Evolutionary conservation across 345 rosid genomes (phyloP), one percentile per base, ranked within the genome.

Genomic region (Melastoma malabathricum): DNA sequence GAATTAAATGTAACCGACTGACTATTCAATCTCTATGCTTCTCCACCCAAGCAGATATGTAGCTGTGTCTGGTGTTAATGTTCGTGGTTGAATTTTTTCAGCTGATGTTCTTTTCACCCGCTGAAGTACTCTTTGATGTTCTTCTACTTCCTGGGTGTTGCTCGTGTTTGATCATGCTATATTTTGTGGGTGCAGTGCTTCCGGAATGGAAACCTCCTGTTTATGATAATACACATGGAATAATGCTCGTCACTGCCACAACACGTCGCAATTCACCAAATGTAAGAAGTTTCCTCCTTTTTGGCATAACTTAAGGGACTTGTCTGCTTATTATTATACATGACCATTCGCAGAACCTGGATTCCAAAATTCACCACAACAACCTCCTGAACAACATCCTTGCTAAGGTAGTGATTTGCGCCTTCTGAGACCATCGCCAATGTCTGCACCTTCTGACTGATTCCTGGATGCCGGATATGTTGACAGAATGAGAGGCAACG

Each of bases 181-280:
- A 6, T 47, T 29, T 54, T 9, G 17, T 53, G 56, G 57, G 55
- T 70, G 69, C 78, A 89, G 95, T 89, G 54, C 94, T 89, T 59
- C 70, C 95, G 1, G 97, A 89, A 57, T 85, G 95, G 97, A 89
- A 89, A 69, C 94, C 94, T 48, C 90, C 95, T n/a, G 90, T 89
- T 5, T 89, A 89, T 71, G 95, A 89, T 60, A 89, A 89, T 39
- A 70, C 66, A 25, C 74, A 75, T 27, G 97, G 97, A 41, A 76
- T 89, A 52, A 72, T 66, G 46, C 70, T 89, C 49, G 95, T 83
- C 58, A 76, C 95, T 47, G 95, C 97, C 68, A 79, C 94, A n/a
- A 89, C 97, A 39, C 78, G 97, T 51, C 90, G 94, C 47, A 89
- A 89, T 71, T 89, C 94, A 4, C 97, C 97, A 50, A 81, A 81